Conservation (phyloP, 306 rosid genomes). For the Cicer arietinum region DNA sequence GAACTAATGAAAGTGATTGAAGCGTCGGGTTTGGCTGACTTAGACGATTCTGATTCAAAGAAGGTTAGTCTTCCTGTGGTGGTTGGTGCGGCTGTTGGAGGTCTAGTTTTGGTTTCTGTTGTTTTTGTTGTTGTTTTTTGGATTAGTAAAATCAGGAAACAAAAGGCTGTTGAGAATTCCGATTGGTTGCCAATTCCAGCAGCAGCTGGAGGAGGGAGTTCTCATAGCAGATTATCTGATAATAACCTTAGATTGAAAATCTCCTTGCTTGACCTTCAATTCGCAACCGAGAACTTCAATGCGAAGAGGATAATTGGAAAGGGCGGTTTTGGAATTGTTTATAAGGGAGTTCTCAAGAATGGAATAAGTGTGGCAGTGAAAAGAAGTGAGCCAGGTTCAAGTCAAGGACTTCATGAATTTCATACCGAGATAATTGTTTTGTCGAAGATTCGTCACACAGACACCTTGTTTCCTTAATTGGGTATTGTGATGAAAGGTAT, state of each 20-base stretch:
- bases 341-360: conserved; percentile 52
- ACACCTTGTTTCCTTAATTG: conserved; percentile 61
- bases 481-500: conserved; percentile 57
- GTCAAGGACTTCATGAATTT: conserved; percentile 60
- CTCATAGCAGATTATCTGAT: conserved; percentile 45
- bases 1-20: conserved; percentile 51
- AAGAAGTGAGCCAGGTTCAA: conserved; percentile 55
- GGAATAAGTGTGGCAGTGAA: conserved; percentile 57
- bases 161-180: conserved; percentile 20
- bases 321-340: conserved; percentile 66
- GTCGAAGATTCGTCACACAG: conserved; percentile 64
- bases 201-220: conserved; percentile 42
- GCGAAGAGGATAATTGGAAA: conserved; percentile 47
- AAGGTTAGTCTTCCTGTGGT: neutral
- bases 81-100: conserved; percentile 41
- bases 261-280: conserved; percentile 48
- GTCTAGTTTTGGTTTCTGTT: conserved; percentile 18
- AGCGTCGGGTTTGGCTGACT: neutral
- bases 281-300: conserved; percentile 51
- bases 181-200: conserved; percentile 29
- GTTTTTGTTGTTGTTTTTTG: conserved; percentile 4
- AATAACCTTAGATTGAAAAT: conserved; percentile 52
- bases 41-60: neutral
- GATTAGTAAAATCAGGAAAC: conserved; percentile 41
- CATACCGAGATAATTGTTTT: conserved; percentile 61